Conservation (phyloP, 2,329 filamentous ascomycete genomes). For the Fusarium odoratissimum region DNA sequence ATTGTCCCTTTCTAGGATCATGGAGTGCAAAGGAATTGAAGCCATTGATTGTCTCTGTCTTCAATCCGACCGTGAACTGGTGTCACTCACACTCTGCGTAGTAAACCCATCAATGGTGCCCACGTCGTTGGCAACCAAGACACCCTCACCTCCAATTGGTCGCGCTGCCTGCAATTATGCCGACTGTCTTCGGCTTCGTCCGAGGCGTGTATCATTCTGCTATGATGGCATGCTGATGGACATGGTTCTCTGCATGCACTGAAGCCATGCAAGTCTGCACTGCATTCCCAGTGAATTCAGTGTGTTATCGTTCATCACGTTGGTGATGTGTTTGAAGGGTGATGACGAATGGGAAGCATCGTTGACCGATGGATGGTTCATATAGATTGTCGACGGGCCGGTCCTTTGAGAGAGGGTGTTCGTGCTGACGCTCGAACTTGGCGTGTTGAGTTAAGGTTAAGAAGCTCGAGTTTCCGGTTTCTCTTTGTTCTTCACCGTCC, state of each 20-base stretch:
- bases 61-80: conserved; percentile 1
- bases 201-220: conserved; percentile 10
- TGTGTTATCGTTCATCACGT: conserved; percentile 24
- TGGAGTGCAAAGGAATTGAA: neutral
- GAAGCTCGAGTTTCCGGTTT: conserved; percentile 16
- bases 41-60: neutral
- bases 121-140: conserved; percentile 14
- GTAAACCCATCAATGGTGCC: conserved; percentile 10
- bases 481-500: neutral
- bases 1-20: neutral
- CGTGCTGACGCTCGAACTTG: conserved; percentile 24
- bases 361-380: neutral
- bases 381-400: conserved; percentile 11
- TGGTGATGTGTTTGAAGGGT: conserved; percentile 9
- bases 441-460: conserved; percentile 11
- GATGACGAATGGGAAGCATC: conserved; percentile 4
- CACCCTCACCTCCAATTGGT: conserved; percentile 12
- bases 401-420: conserved; percentile 1
- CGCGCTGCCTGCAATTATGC: neutral
- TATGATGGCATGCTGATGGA: neutral
- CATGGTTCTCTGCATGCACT: conserved; percentile 19
- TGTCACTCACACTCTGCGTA: neutral
- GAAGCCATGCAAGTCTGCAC: conserved; percentile 22
- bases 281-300: conserved; percentile 26
- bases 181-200: conserved; percentile 22